Conservation (phyloP, 148 eudicot species). For the Persicaria tinctoria region DNA sequence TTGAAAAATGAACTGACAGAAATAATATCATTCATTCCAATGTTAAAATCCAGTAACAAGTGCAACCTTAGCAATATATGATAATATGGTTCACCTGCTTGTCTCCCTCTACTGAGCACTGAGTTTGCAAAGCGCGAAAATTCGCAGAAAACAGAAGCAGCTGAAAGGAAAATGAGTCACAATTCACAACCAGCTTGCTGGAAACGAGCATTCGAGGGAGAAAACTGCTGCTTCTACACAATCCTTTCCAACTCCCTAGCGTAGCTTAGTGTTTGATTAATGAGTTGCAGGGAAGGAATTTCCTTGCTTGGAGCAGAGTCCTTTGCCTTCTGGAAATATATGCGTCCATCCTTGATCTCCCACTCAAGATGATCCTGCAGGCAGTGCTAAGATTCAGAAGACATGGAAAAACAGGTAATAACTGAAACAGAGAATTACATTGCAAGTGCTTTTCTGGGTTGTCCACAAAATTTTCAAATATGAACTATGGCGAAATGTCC, state of each 20-base stretch:
- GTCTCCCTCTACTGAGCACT: not conserved
- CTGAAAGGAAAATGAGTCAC: not conserved
- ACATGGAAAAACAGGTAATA: not conserved
- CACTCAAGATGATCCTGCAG: constrained; percentile 89
- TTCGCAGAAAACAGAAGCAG: not conserved
- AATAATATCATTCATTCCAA: not conserved
- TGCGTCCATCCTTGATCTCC: constrained; percentile 72
- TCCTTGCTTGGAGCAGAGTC: constrained; percentile 85
- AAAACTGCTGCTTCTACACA: constrained; percentile 33
- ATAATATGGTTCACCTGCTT: not conserved
- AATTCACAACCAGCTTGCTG: not conserved
- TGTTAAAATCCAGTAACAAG: not conserved
- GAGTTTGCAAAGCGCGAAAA: not conserved
- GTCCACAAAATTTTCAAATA: not conserved
- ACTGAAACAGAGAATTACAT: no score
- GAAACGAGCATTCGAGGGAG: not conserved
- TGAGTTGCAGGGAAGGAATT: constrained; percentile 83
- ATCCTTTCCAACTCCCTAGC: constrained; percentile 92
- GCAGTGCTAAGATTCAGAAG: constrained; percentile 1
- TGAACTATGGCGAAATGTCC: not conserved
- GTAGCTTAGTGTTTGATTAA: constrained; percentile 90
- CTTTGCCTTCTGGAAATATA: constrained; percentile 71
- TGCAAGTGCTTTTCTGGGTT: not conserved
- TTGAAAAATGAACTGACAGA: not conserved
- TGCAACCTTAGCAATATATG: not conserved